Percentiles rank a stretch among this genome's conserved stretches.
Evolutionary conservation across 768 basidiomycete genomes (phyloP).

Genomic region (Russula sp.): DNA sequence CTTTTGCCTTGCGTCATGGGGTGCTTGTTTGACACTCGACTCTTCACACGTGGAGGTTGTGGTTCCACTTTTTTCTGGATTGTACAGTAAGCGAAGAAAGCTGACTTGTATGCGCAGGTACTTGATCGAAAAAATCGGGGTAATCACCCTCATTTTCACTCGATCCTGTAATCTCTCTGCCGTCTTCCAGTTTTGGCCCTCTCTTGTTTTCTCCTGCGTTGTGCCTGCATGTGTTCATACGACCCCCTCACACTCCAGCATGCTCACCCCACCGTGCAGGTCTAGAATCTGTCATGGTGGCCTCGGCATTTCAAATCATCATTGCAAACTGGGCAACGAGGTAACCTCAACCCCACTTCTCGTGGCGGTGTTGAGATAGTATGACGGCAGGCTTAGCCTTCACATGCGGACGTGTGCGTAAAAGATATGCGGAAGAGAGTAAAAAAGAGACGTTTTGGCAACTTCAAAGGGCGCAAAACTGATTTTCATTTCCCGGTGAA

Average conservation of each 20-base stretch:
- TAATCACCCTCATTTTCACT: too few relatives aligned
- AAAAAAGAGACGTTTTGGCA: neutral
- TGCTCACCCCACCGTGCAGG: neutral
- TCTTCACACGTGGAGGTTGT: neutral
- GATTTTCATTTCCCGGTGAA: slow-evolving; percentile 13
- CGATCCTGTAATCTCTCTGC: neutral
- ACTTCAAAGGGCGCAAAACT: neutral
- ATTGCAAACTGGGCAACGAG: slow-evolving; percentile 17
- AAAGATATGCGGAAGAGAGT: neutral
- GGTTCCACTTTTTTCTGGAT: neutral
- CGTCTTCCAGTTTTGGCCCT: neutral
- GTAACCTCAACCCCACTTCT: neutral
- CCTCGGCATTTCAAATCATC: neutral
- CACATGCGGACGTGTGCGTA: neutral
- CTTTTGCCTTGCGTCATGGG: slow-evolving; percentile 17
- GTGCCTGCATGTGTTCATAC: neutral
- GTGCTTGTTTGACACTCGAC: neutral
- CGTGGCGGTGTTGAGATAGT: neutral
- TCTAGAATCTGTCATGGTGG: slow-evolving; percentile 14
- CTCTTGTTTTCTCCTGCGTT: neutral
- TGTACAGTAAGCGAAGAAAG: neutral
- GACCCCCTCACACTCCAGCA: neutral
- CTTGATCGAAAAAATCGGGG: neutral
- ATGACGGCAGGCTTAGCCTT: neutral
- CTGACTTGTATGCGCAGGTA: neutral